phyloP scores from a whole-genome alignment of 1,284 basidiomycete species.

The Trichosporon sp. region DNA sequence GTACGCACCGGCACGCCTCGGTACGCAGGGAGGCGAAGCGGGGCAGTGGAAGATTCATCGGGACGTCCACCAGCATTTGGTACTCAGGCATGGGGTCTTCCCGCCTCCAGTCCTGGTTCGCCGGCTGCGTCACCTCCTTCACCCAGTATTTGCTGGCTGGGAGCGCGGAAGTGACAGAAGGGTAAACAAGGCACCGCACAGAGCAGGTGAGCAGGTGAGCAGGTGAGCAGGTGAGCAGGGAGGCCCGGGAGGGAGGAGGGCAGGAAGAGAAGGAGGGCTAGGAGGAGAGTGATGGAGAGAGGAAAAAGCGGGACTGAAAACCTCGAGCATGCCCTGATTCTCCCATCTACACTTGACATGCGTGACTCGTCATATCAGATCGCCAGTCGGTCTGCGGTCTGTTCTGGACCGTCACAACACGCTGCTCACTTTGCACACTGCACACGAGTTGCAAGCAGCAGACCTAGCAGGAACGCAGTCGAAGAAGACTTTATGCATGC shows the following conservation, averaged over 20 bases:
- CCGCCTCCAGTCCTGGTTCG: too few relatives aligned
- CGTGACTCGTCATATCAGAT: not conserved
- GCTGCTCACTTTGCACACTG: too few relatives aligned
- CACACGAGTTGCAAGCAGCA: not conserved
- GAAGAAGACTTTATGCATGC: not conserved
- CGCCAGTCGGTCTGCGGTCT: not conserved
- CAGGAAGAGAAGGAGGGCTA: too few relatives aligned
- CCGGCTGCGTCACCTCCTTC: too few relatives aligned
- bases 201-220: too few relatives aligned
- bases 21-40: too few relatives aligned
- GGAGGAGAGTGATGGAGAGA: not conserved
- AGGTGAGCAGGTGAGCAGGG: too few relatives aligned
- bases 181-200: too few relatives aligned
- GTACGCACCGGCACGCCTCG: too few relatives aligned
- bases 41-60: not conserved
- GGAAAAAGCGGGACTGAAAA: not conserved
- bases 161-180: too few relatives aligned
- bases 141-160: too few relatives aligned
- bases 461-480: not conserved
- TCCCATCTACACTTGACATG: not conserved
- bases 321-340: not conserved
- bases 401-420: not conserved
- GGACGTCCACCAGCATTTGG: not conserved
- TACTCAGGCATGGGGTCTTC: not conserved
- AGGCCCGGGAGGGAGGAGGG: too few relatives aligned